Evolutionary conservation across 2,329 filamentous ascomycete genomes (phyloP).

Genomic region (Xylaria multiplex): DNA sequence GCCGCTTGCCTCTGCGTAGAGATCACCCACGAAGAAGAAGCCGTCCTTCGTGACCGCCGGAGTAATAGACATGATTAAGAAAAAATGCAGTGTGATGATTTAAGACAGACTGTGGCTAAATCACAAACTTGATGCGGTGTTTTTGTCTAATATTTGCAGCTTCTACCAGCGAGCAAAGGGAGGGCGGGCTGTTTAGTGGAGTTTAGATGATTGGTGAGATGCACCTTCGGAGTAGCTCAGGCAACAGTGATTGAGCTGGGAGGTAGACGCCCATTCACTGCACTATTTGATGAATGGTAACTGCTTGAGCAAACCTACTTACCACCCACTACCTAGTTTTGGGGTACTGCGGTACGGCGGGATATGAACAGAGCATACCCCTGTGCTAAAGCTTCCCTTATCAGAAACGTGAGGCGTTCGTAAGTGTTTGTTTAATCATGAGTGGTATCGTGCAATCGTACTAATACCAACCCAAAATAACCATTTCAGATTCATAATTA

Average conservation of each 20-base stretch:
- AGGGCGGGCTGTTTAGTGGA: background rate
- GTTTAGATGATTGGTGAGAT: background rate
- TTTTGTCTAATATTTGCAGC: background rate
- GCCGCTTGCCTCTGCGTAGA: conserved; percentile 57
- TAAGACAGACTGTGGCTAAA: background rate
- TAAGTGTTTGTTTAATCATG: background rate
- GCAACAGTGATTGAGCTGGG: background rate
- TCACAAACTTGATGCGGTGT: background rate
- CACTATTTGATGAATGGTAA: background rate
- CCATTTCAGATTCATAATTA: conserved; percentile 18
- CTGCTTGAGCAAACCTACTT: background rate
- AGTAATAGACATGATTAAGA: conserved; percentile 42
- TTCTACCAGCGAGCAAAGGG: background rate
- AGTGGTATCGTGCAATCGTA: background rate
- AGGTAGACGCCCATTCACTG: background rate
- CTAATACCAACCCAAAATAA: background rate
- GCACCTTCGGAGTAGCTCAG: background rate
- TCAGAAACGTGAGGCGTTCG: background rate
- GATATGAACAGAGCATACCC: too few species aligned
- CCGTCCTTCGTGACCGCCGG: conserved; percentile 49
- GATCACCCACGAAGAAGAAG: conserved; percentile 56
- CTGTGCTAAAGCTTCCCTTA: too few species aligned
- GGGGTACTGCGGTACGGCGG: too few species aligned
- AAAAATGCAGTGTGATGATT: background rate
- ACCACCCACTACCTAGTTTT: background rate